Evolutionary conservation across 768 basidiomycete genomes (phyloP), one percentile per base, ranked within the genome.

Genomic region (Tremella yokohamensis): DNA sequence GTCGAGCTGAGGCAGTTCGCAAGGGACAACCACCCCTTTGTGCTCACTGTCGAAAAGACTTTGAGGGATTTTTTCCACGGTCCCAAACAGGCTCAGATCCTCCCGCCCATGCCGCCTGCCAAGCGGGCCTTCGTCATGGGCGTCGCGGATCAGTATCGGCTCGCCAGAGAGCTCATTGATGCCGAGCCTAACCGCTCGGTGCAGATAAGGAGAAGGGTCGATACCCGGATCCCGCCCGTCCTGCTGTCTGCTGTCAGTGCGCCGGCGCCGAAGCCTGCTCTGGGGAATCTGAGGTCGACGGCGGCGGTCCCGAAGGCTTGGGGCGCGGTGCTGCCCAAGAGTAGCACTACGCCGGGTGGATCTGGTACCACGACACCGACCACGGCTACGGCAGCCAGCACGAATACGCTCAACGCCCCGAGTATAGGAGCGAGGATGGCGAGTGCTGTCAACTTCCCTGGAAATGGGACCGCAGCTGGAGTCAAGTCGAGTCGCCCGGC

Each of bases 91-190:
- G 73, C 64, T 39, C 66, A 65, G 63, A 61, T 69, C 15, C 56
- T 69, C 60, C 65, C 61, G 24, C 64, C 56, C 19, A 60, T 96
- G 51, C 90, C 91, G 0, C 84, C 84, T 56, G 83, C 86, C 7
- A 84, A 88, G 56, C 82, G 92, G 49, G 86, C 88, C 66, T 94
- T 96, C 72, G 89, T 92, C 3, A 83, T 79, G 25, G 26, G 53
- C 16, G 59, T 96, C 19, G 88, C 90, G 0, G 79, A 82, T 7
- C 78, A 86, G 3, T 98, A 94, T 72, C 82, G 89, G 18, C 84
- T 97, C 73, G 87, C 89, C 60, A 84, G 87, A 0, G 84, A 88
- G 65, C 84, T 91, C 80, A 84, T 99, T 18, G 94, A 97, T 73
- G 87, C 88, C 66, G 94, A 96, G 66, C 94, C 94, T 0, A 82